phyloP scores from a whole-genome alignment of 2,329 filamentous ascomycete species.

The Curvularia lunata region DNA sequence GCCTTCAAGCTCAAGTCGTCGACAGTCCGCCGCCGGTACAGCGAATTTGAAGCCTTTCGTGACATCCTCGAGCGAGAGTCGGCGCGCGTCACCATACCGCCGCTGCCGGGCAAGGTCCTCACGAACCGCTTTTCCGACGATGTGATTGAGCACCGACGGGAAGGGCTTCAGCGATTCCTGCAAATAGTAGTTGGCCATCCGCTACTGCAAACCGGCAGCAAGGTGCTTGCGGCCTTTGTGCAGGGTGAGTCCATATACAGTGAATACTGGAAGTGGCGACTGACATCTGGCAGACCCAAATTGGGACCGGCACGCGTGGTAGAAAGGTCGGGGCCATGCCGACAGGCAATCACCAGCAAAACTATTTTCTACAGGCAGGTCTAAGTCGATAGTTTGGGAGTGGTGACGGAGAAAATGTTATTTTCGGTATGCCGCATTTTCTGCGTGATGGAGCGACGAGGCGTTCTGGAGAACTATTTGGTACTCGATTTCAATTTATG shows the following conservation, averaged over 20 bases:
- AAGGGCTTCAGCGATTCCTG: conserved; percentile 91
- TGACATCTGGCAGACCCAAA: conserved; percentile 67
- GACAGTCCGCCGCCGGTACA: conserved; percentile 90
- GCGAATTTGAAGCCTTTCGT: conserved; percentile 98
- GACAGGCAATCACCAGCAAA: background rate
- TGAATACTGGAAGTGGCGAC: background rate
- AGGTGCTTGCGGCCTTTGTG: conserved; percentile 94
- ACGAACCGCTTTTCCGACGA: conserved; percentile 98
- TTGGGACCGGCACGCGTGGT: conserved; percentile 72
- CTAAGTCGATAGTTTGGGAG: conserved; percentile 1
- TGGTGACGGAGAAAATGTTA: background rate
- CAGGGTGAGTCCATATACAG: conserved; percentile 69
- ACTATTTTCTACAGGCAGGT: background rate
- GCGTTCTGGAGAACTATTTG: conserved; percentile 23
- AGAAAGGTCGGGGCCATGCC: conserved; percentile 11
- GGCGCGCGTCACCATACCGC: conserved; percentile 92
- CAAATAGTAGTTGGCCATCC: conserved; percentile 98
- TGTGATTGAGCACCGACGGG: conserved; percentile 92
- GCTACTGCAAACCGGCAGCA: conserved; percentile 94
- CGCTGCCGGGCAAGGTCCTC: conserved; percentile 95
- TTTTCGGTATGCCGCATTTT: conserved; percentile 15
- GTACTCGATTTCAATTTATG: conserved; percentile 7
- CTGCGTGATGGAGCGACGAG: conserved; percentile 34
- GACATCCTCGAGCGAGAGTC: conserved; percentile 96
- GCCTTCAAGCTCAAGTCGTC: conserved; percentile 92